Conservation (phyloP, 108 stramenopile genomes). For the Skeletonema marinoi region DNA sequence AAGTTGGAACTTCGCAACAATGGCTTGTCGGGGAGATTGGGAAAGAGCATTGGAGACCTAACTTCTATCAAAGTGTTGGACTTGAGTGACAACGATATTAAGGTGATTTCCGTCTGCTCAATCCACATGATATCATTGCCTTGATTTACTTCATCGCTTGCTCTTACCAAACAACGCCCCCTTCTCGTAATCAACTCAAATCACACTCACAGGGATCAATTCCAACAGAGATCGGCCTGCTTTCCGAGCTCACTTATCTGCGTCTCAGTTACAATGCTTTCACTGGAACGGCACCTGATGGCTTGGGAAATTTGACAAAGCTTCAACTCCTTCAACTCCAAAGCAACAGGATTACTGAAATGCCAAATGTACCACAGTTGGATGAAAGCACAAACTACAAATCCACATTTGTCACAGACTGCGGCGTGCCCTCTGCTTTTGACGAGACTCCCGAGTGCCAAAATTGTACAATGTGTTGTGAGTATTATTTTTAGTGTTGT, state of each 20-base stretch:
- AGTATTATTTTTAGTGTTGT: not conserved
- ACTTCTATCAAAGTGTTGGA: too few species aligned
- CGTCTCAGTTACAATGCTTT: conserved; percentile 58
- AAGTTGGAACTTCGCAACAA: too few species aligned
- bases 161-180: too few species aligned
- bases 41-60: too few species aligned
- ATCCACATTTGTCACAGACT: conserved; percentile 27
- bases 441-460: conserved; percentile 6
- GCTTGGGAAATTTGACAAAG: not conserved
- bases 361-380: not conserved
- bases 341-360: conserved; percentile 9
- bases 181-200: not conserved
- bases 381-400: not conserved
- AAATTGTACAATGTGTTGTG: conserved; percentile 41
- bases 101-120: too few species aligned
- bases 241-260: conserved; percentile 48
- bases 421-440: conserved; percentile 36
- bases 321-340: conserved; percentile 28
- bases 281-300: conserved; percentile 23
- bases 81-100: too few species aligned
- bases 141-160: too few species aligned
- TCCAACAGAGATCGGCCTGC: conserved; percentile 51
- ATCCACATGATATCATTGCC: too few species aligned
- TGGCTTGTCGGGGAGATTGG: too few species aligned
- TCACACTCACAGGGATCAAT: conserved; percentile 53